A percentile compares a stretch with the other conserved stretches of the same genome.
These are phyloP conservation scores for Coniochaeta sp. DNA, from an alignment of 2,329 filamentous ascomycete species.

Conservation along the genomic window DNA sequence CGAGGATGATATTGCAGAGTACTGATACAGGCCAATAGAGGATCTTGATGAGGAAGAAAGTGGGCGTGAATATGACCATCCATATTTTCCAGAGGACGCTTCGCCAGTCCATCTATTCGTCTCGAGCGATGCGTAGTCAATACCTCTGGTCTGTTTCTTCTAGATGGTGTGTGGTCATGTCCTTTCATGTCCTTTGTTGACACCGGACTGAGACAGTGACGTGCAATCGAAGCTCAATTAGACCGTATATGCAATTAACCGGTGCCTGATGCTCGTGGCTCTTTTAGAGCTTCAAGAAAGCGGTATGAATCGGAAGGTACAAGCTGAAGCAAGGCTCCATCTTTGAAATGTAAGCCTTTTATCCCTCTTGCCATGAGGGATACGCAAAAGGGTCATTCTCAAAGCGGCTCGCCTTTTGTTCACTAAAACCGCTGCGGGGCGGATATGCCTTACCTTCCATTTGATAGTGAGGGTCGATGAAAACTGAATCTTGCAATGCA, in stretches of 20 bases:
- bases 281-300: too few relatives aligned
- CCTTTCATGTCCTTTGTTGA: neutral
- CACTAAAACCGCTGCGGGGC: neutral
- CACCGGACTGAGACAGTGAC: neutral
- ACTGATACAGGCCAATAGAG: slow-evolving; percentile 13
- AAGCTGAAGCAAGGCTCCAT: too few relatives aligned
- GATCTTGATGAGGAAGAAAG: neutral
- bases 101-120: neutral
- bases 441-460: too few relatives aligned
- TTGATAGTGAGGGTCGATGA: neutral
- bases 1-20: slow-evolving; percentile 5
- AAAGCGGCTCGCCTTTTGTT: too few relatives aligned
- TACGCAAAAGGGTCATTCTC: too few relatives aligned
- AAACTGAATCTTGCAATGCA: too few relatives aligned
- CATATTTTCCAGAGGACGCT: neutral
- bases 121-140: neutral
- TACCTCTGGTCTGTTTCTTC: neutral
- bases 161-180: neutral
- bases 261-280: neutral
- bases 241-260: neutral
- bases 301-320: too few relatives aligned
- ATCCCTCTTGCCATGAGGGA: too few relatives aligned
- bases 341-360: too few relatives aligned
- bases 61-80: neutral
- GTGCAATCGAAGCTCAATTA: neutral